phyloP scores from a whole-genome alignment of 2,329 filamentous ascomycete genomes.

The Alternaria triticina region DNA sequence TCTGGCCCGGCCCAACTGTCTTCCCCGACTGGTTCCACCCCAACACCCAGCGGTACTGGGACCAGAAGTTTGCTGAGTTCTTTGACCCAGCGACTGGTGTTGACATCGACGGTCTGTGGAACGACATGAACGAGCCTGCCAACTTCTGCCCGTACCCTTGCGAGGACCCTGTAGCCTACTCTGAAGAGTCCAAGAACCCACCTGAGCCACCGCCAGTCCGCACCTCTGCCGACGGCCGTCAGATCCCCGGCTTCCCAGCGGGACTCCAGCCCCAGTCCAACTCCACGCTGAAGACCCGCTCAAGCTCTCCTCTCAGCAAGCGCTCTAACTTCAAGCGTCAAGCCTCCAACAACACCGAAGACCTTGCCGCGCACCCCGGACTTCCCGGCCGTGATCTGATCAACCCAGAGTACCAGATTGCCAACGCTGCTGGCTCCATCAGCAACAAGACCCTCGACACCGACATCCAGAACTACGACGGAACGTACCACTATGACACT shows the following conservation, averaged over 20 bases:
- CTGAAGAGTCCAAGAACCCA: slow-evolving; percentile 58
- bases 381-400: slow-evolving; percentile 69
- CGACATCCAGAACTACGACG: slow-evolving; percentile 70
- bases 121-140: slow-evolving; percentile 48
- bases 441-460: slow-evolving; percentile 65
- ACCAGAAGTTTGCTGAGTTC: slow-evolving; percentile 69
- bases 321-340: slow-evolving; percentile 11
- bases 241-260: slow-evolving; percentile 72
- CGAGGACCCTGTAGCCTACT: slow-evolving; percentile 46
- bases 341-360: slow-evolving; percentile 44
- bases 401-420: slow-evolving; percentile 69
- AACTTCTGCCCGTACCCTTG: slow-evolving; percentile 57
- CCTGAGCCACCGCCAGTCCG: slow-evolving; percentile 70
- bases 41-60: slow-evolving; percentile 71
- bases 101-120: slow-evolving; percentile 76
- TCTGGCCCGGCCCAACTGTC: slow-evolving; percentile 76
- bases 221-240: slow-evolving; percentile 60
- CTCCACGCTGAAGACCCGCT: slow-evolving; percentile 15
- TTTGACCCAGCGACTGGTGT: slow-evolving; percentile 69
- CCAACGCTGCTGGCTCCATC: slow-evolving; percentile 57
- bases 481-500: slow-evolving; percentile 72
- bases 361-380: slow-evolving; percentile 52
- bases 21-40: slow-evolving; percentile 80
- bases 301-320: slow-evolving; percentile 7
- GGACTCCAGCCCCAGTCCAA: slow-evolving; percentile 65